Conservation (phyloP, 495 filamentous ascomycete genomes). For the Echria macrotheca region DNA sequence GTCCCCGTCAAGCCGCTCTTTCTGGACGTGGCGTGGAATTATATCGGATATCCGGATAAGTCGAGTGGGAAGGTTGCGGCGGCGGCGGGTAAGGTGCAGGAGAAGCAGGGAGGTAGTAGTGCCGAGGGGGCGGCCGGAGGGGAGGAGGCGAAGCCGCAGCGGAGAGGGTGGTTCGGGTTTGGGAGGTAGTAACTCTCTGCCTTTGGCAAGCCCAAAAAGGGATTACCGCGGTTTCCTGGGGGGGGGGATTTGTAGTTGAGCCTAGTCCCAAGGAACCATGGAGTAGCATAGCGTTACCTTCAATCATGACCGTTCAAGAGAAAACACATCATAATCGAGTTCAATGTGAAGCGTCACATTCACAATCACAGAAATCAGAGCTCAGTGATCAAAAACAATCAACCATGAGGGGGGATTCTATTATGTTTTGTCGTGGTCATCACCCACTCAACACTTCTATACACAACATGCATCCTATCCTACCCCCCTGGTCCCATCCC, state of each 20-base stretch:
- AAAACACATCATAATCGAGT: not conserved
- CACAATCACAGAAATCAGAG: too few species aligned
- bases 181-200: conserved; percentile 49
- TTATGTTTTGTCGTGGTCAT: conserved; percentile 18
- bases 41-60: conserved; percentile 84
- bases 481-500: conserved; percentile 17
- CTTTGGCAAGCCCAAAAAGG: too few species aligned
- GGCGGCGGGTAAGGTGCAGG: not conserved
- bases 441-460: conserved; percentile 9
- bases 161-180: conserved; percentile 87
- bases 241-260: too few species aligned
- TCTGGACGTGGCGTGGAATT: conserved; percentile 97
- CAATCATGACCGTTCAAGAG: too few species aligned
- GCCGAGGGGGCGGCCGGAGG: conserved; percentile 31
- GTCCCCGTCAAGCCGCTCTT: conserved; percentile 95
- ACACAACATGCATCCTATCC: conserved; percentile 21
- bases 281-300: too few species aligned
- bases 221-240: too few species aligned
- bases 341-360: not conserved
- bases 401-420: conserved; percentile 29
- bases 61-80: not conserved
- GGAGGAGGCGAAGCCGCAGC: conserved; percentile 52
- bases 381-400: too few species aligned
- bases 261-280: too few species aligned
- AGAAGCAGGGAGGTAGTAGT: conserved; percentile 1